Evolutionary conservation across 192 early-diverging fungal genomes (phyloP), one percentile per base, ranked within the genome.

Genomic region (Phycomyces blakesleeanus): DNA sequence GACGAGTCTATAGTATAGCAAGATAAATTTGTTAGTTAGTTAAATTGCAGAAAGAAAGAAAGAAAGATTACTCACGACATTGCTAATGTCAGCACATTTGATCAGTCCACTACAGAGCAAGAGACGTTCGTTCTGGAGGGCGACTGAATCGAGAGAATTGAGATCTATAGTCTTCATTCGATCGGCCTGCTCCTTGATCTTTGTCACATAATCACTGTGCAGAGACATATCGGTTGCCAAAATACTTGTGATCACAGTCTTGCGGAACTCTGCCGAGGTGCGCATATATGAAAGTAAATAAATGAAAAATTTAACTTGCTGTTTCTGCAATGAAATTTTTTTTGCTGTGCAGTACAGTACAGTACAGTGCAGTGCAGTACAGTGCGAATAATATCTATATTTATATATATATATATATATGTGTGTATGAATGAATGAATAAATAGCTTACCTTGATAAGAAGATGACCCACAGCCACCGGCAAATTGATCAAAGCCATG

Each of bases 71-170:
- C 76, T 61, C 78, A 82, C 81, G 57, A 85, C 83, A 70, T 92
- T 92, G 64, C 87, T 88, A 59, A 92, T 89, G 56, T 92, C 90
- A 3, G 88, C 87, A 73, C 90, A 92, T 72, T 92, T 92, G 74
- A 92, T 85, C 8, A 92, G 76, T 12, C 83, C 84, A 27, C 86
- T 83, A 10, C 87, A 85, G 16, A 92, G 70, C 25, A 85, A 76
- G 3, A 81, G 59, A 40, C 86, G 76, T 69, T 89, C 88, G 61
- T 79, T 78, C 34, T 78, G 66, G 0, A 75, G 77, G 24, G 71
- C 66, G 11, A 73, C 74, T 22, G 73, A 65, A 42, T 78, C 74
- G 16, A 73, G 64, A 3, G 75, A 76, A 4, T 67, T 47, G 8
- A 63, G n/a, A 52, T 72, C 66, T 4, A 51, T 18, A 11, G 70